These are phyloP conservation scores for Ophiostoma sp. DNA, from an alignment of 2,329 filamentous ascomycete species.

Conservation along the genomic window DNA sequence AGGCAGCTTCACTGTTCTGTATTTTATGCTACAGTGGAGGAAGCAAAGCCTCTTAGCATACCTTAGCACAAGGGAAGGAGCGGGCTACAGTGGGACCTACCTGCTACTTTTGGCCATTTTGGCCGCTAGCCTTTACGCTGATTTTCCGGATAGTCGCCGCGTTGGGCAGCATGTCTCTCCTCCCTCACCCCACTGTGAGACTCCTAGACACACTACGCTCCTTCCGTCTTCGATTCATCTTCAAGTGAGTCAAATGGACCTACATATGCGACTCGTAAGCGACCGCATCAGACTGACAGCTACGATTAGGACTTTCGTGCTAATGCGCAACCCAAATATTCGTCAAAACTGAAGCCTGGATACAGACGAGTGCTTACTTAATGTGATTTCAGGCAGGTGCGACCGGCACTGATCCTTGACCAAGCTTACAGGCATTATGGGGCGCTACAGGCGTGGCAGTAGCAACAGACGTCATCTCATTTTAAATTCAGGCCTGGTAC, in stretches of 20 bases:
- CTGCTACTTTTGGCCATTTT: slow-evolving; percentile 7
- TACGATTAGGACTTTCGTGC: neutral
- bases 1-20: neutral
- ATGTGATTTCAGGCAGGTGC: neutral
- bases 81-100: slow-evolving; percentile 15
- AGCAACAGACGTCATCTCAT: slow-evolving; percentile 21
- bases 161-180: slow-evolving; percentile 19
- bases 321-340: neutral
- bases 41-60: neutral
- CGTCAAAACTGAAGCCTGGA: neutral
- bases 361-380: neutral
- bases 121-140: neutral
- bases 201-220: slow-evolving; percentile 20
- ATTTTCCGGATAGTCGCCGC: slow-evolving; percentile 4
- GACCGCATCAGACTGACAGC: neutral
- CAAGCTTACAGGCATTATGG: slow-evolving; percentile 7
- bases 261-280: slow-evolving; percentile 15
- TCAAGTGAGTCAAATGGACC: slow-evolving; percentile 11
- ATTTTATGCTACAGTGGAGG: neutral
- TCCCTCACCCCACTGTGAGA: slow-evolving; percentile 12
- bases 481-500: neutral
- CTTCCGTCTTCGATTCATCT: slow-evolving; percentile 18
- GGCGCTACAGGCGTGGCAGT: neutral
- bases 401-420: neutral
- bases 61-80: slow-evolving; percentile 11